phyloP scores from a whole-genome alignment of 2,329 filamentous ascomycete genomes.

The Nothomitra cinnamomea region DNA sequence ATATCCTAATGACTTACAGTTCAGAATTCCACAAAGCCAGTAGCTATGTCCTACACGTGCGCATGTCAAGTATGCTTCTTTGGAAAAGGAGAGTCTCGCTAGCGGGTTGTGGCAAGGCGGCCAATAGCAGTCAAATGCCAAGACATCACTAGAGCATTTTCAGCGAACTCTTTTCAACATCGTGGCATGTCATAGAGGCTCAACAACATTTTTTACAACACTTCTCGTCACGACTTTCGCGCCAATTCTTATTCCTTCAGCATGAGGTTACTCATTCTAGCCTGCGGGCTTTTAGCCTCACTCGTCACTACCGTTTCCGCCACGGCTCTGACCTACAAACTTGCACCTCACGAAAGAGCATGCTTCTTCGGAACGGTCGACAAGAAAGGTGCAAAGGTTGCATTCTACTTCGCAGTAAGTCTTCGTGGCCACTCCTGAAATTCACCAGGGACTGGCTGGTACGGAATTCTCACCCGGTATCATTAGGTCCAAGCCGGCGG shows the following conservation, averaged over 20 bases:
- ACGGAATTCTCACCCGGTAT: background rate
- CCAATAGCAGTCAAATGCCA: no score
- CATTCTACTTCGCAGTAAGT: slow-evolving; percentile 94
- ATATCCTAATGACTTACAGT: background rate
- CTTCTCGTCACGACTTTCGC: background rate
- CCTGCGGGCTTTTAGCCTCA: slow-evolving; percentile 53
- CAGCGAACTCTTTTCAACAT: background rate
- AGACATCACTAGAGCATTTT: no score
- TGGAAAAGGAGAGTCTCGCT: no score
- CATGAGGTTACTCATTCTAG: slow-evolving; percentile 49
- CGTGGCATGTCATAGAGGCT: background rate
- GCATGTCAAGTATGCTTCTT: no score
- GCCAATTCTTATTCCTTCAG: slow-evolving; percentile 13
- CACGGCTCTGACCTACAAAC: slow-evolving; percentile 87
- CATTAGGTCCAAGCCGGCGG: slow-evolving; percentile 87
- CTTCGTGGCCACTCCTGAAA: slow-evolving; percentile 9
- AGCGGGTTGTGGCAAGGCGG: no score
- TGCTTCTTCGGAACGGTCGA: slow-evolving; percentile 83
- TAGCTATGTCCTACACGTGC: no score
- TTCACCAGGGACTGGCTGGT: background rate
- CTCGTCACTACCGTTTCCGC: slow-evolving; percentile 56
- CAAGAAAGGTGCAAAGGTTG: slow-evolving; percentile 69
- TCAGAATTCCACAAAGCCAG: no score
- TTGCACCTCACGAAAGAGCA: slow-evolving; percentile 78
- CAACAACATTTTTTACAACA: background rate